Conservation (phyloP, 2,329 filamentous ascomycete genomes). For the Beauveria asiatica region DNA sequence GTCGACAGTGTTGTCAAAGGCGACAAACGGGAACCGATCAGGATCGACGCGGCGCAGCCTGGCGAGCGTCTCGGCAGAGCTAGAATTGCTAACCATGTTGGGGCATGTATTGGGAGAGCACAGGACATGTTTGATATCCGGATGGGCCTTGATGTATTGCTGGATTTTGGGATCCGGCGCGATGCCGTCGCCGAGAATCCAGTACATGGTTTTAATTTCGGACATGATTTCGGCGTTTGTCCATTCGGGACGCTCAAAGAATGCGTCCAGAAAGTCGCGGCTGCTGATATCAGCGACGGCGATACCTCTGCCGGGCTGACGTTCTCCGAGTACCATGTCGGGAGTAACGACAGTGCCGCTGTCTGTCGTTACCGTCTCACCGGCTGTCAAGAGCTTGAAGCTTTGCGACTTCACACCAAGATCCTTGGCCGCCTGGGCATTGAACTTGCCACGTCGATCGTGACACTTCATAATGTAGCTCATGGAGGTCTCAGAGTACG, state of each 20-base stretch:
- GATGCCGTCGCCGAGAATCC: constrained; percentile 69
- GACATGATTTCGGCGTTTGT: constrained; percentile 53
- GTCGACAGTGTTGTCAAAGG: constrained; percentile 46
- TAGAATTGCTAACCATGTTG: constrained; percentile 65
- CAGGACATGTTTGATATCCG: constrained; percentile 63
- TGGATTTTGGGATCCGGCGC: constrained; percentile 45
- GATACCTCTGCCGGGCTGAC: constrained; percentile 61
- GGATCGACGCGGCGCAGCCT: constrained; percentile 66
- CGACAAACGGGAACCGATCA: constrained; percentile 62
- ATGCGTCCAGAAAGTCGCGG: constrained; percentile 56
- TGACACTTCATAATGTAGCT: constrained; percentile 82
- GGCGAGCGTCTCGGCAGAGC: constrained; percentile 56
- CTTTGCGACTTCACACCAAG: constrained; percentile 53
- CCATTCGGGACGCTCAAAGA: constrained; percentile 69
- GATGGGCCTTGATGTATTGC: constrained; percentile 58
- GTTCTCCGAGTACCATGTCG: constrained; percentile 72
- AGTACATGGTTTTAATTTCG: constrained; percentile 62
- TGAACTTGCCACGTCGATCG: constrained; percentile 72
- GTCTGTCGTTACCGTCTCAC: constrained; percentile 52
- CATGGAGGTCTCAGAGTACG: constrained; percentile 58
- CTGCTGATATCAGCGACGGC: constrained; percentile 74
- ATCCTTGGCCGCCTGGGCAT: constrained; percentile 52
- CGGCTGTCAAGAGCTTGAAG: constrained; percentile 53
- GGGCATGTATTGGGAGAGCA: constrained; percentile 66
- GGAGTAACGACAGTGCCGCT: constrained; percentile 67